Base-by-base conservation (phyloP, 306 rosid species). In the Cyclanthera cordifolia region DNA sequence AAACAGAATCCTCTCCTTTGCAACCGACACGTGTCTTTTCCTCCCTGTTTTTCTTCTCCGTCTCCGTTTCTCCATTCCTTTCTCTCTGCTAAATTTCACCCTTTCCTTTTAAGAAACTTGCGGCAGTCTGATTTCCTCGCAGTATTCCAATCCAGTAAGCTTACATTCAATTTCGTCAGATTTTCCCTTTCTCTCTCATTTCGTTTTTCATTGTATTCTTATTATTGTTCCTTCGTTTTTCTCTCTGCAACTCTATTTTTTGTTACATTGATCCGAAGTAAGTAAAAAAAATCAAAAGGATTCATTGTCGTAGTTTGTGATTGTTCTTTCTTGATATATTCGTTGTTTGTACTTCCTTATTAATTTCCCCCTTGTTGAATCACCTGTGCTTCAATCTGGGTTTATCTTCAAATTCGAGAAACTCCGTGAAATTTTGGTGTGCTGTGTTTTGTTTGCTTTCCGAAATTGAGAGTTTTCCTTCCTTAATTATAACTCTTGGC, bases 391-490 rank as follows among this genome's bases (percentile, higher is more conserved):
- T 63, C 30, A 21, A 59, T n/a, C 16, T 59, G 46, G 46, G 47
- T 80, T 45, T 64, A 12, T 23, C 23, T 17, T 71, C 74, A 68
- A 41, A 14, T 82, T 82, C n/a, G 78, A 82, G 96, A 85, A 78
- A 85, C 91, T 88, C 95, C 37, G 57, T 72, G 91, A 88, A 82
- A 79, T 86, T 85, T 86, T 91, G 87, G 97, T 50, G 91, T 76
- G 96, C 97, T 82, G 81, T 79, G 83, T 91, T 91, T 91, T 91
- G 91, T 85, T 88, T 86, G 96, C 78, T 77, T 83, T 86, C 97
- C 77, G 81, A 86, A 91, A 91, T 87, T 79, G 97, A 84, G 97
- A 94, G 96, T 91, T 87, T 78, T 72, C 8, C 6, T 34, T 83
- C 34, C 5, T 32, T 28, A 28, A 28, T 28, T 28, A 28, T 28